Conservation (phyloP, 495 filamentous ascomycete genomes). For the Penicillium angulare region DNA sequence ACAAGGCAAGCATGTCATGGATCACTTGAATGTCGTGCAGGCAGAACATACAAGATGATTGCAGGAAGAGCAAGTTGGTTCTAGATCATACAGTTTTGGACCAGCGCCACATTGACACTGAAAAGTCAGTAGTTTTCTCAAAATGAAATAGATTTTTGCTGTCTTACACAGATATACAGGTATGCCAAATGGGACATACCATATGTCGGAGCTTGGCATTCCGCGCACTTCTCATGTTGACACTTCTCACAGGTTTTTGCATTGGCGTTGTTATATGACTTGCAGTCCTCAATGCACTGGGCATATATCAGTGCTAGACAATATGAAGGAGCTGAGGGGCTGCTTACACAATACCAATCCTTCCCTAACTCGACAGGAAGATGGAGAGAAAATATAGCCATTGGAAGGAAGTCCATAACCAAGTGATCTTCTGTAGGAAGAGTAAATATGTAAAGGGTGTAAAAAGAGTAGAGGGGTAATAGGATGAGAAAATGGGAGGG, state of each 20-base stretch:
- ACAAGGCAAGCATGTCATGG: neutral
- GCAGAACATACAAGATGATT: slow-evolving; percentile 8
- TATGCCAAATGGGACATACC: neutral
- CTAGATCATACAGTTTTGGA: slow-evolving; percentile 12
- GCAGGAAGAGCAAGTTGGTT: slow-evolving; percentile 14
- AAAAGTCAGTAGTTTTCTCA: neutral
- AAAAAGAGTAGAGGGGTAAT: neutral
- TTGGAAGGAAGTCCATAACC: neutral
- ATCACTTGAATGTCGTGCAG: slow-evolving; percentile 12
- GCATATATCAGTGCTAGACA: neutral
- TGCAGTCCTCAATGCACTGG: slow-evolving; percentile 6
- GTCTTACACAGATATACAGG: slow-evolving; percentile 13
- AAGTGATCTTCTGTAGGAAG: neutral
- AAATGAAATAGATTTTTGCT: neutral
- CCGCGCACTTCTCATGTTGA: slow-evolving; percentile 8
- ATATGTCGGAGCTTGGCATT: slow-evolving; percentile 4
- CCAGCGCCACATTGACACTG: slow-evolving; percentile 20
- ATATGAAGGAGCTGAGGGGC: neutral
- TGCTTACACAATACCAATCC: slow-evolving; percentile 13
- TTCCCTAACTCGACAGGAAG: neutral
- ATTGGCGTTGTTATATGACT: slow-evolving; percentile 5
- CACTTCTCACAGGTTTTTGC: neutral
- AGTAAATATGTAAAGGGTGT: too few relatives aligned
- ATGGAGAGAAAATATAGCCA: neutral
- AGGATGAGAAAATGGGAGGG: neutral